Evolutionary conservation across 2,329 filamentous ascomycete genomes (phyloP), one percentile per base, ranked within the genome.

Genomic region (Orbilia oligospora): DNA sequence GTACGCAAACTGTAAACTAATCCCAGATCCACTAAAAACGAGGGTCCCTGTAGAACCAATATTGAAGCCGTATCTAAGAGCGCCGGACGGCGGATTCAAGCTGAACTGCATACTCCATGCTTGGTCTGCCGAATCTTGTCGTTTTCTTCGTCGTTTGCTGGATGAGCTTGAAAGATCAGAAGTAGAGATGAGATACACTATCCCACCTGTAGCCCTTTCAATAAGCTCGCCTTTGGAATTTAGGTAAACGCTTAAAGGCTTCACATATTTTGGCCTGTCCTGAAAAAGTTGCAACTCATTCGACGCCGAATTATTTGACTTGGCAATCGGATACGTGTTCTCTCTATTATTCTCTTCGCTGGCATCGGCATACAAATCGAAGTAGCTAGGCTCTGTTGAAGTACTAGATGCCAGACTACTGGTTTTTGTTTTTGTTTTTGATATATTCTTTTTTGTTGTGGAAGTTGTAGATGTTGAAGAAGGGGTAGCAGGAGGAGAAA

Each of bases 51-150:
- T 6, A 27, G 44, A 63, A 1, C 44, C 41, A 12, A 69, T 76
- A 0, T 46, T 48, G 30, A 69, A 76, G 10, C 71, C 71, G 14
- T 49, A 64, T 48, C 22, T 76, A 0, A 76, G 9, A 5, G 71
- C 71, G 16, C 71, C 71, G 2, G 51, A 33, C 14, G 71, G 71
- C 8, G 53, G 41, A 30, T 16, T 64, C 2, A 16, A 41, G 18
- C 64, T 63, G 14, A 58, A 73, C 22, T 58, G 65, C 71, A 76
- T 76, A 38, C 64, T 63, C 53, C 53, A 76, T 9, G 71, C 71
- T 12, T 44, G 27, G 8, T 38, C 30, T 18, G 46, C 27, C 14
- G 71, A 61, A 14, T 58, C 46, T 8, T 63, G 24, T 55, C 71
- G 64, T 18, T 73, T 73, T 20, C 33, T 68, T 14, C 53, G 53